phyloP scores from a whole-genome alignment of 169 alveolate species.

The Plasmodium billcollinsi region DNA sequence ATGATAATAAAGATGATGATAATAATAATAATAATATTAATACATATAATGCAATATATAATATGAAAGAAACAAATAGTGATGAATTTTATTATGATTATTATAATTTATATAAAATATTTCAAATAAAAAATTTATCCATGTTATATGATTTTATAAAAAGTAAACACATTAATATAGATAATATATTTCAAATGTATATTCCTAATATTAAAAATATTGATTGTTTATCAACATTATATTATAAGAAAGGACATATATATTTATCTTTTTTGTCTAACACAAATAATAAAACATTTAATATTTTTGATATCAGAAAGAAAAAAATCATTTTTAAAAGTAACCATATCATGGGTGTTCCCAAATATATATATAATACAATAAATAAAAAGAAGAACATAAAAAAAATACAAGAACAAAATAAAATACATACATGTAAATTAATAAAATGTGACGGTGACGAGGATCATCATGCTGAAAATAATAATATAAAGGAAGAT shows the following conservation, averaged over 20 bases:
- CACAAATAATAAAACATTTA: slow-evolving; percentile 1
- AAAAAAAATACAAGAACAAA: neutral
- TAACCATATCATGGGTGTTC: slow-evolving; percentile 13
- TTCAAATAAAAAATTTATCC: neutral
- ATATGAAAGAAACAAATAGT: no score
- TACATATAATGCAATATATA: no score
- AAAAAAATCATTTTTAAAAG: slow-evolving; percentile 18
- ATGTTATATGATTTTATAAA: slow-evolving; percentile 12
- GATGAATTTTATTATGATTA: no score
- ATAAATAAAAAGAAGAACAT: neutral
- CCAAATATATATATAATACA: slow-evolving; percentile 27
- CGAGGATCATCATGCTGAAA: no score
- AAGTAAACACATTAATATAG: neutral
- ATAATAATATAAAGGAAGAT: neutral
- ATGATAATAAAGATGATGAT: no score
- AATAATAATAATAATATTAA: no score
- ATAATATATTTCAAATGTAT: neutral
- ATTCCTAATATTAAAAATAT: slow-evolving; percentile 4
- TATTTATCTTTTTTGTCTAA: slow-evolving; percentile 6
- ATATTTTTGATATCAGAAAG: slow-evolving; percentile 17
- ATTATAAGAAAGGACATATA: neutral
- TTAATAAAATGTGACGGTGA: no score
- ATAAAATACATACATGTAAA: neutral
- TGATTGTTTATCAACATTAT: slow-evolving; percentile 13
- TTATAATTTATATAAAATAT: neutral